Evolutionary conservation across 208 protist genomes (phyloP).

Genomic region (Sergeia podlipaevii): DNA sequence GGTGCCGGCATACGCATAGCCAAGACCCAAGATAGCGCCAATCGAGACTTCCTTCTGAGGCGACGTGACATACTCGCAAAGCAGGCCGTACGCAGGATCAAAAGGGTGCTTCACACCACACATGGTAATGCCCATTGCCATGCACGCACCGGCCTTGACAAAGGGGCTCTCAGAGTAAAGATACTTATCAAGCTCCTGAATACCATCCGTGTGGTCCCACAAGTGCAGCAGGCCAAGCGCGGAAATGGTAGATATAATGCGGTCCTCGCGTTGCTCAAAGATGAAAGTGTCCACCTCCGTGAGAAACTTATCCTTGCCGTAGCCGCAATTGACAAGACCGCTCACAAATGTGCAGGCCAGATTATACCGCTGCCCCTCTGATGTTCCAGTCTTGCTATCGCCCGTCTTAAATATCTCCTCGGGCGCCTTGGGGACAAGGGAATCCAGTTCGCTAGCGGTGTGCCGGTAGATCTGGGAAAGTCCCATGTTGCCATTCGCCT

Average conservation of each 20-base stretch:
- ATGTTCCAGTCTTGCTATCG: constrained; percentile 36
- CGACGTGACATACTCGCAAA: constrained; percentile 75
- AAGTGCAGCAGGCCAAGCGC: constrained; percentile 96
- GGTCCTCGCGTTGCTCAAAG: constrained; percentile 97
- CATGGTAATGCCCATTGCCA: constrained; percentile 90
- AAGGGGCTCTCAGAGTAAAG: constrained; percentile 93
- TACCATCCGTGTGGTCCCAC: constrained; percentile 97
- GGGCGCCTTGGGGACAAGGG: constrained; percentile 95
- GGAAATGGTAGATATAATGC: constrained; percentile 95
- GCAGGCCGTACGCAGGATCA: constrained; percentile 95
- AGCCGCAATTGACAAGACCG: constrained; percentile 93
- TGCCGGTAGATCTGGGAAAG: constrained; percentile 94
- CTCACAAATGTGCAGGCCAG: constrained; percentile 98
- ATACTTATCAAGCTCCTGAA: constrained; percentile 96
- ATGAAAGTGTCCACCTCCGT: constrained; percentile 86
- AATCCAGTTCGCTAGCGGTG: constrained; percentile 94
- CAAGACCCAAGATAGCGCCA: constrained; percentile 94
- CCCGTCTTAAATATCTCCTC: constrained; percentile 98
- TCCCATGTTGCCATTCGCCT: constrained; percentile 94
- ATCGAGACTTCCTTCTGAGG: constrained; percentile 78
- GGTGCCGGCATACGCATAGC: constrained; percentile 97
- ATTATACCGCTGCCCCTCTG: constrained; percentile 90
- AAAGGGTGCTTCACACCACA: constrained; percentile 87
- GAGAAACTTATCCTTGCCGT: constrained; percentile 97
- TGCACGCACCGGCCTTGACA: constrained; percentile 96